Base-by-base conservation (phyloP, 2,329 filamentous ascomycete species). In the Diaporthe citriasiana region DNA sequence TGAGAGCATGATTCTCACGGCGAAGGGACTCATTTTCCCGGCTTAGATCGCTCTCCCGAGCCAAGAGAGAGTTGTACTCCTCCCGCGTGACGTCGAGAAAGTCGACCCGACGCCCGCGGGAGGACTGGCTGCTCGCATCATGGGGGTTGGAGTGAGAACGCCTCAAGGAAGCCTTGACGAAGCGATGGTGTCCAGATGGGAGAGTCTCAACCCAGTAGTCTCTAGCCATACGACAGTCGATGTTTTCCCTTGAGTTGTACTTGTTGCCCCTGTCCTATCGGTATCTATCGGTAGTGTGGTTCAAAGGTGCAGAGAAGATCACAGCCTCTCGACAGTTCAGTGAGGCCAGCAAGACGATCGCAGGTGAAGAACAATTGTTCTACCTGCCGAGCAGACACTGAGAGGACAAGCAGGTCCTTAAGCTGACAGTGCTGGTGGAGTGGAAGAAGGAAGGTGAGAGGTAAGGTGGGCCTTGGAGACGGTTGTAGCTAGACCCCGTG, bases 1-100 rank as follows among this genome's bases (percentile, higher is more conserved):
- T 83, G 35, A 87, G 79, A 9, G 78, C 70, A 63, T 78, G 71
- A 75, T 81, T 82, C 60, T 82, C 77, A 35, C 78, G 77, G 27
- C 60, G 68, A 27, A 79, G 76, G 27, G 73, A 57, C 38, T 79
- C 77, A 73, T 77, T 77, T 56, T 70, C 72, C 59, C 75, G 71
- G 40, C 74, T 73, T 53, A 77, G 75, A 27, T 42, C 45, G 33
- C 74, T 74, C 42, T 78, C 78, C 35, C 77, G 75, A 22, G 77
- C 75, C 22, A 75, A 74, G 73, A 79, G 76, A 19, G 50, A 66
- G 53, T 76, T 56, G 59, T 77, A 74, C 69, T 79, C 79, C 59
- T 79, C 78, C 45, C 74, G 72, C 40, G 78, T 76, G 69, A 77
- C 77, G 76, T 80, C 76, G 38, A 77, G 72, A 10, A 78, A 78